These are phyloP conservation scores for Nicotiana benthamiana DNA, from an alignment of 257 asterid species.

Conservation along the genomic window DNA sequence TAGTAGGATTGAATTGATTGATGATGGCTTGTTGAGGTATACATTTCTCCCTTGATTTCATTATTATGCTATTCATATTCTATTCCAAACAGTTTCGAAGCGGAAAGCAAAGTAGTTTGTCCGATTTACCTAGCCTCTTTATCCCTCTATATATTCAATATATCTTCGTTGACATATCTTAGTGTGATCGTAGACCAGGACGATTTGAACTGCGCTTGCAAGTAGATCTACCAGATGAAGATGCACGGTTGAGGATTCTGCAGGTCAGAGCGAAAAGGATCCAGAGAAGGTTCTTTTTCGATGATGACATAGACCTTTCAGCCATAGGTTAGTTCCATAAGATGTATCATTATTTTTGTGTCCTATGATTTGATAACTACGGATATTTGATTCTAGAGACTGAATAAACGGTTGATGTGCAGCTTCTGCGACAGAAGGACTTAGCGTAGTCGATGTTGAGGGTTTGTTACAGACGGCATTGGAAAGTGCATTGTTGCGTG, in stretches of 20 bases:
- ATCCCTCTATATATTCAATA: no score
- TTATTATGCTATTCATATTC: not conserved
- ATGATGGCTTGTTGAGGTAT: not conserved
- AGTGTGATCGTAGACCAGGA: not conserved
- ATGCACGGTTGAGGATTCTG: not conserved
- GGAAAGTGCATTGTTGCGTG: not conserved
- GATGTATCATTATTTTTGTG: not conserved
- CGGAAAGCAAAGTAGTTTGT: not conserved
- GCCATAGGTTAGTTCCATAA: not conserved
- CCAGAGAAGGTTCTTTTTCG: not conserved
- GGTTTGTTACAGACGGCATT: not conserved
- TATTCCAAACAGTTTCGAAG: not conserved
- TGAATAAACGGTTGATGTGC: not conserved
- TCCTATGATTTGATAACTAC: not conserved
- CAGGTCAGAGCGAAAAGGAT: not conserved
- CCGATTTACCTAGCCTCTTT: not conserved
- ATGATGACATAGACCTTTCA: not conserved
- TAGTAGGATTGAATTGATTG: not conserved
- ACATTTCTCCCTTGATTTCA: not conserved
- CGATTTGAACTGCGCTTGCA: not conserved
- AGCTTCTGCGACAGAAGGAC: not conserved
- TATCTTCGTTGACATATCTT: not conserved
- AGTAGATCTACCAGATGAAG: not conserved
- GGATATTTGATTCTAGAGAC: not conserved
- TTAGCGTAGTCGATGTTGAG: not conserved